Evolutionary conservation across 306 rosid genomes (phyloP), one percentile per base, ranked within the genome.

Genomic region (Castanea mollissima): DNA sequence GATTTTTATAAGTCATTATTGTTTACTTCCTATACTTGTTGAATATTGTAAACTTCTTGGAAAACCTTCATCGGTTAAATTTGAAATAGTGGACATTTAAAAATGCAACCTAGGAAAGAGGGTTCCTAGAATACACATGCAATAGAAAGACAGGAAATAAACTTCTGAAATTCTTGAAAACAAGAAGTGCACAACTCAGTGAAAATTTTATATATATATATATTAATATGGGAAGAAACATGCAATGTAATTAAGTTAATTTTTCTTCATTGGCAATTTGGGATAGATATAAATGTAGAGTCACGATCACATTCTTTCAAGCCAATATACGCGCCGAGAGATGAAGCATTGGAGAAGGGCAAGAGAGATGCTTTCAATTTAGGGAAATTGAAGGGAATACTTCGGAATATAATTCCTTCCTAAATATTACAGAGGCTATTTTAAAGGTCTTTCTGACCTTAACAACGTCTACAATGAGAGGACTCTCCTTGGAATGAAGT

Each of bases 301-400:
- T 57, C 71, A 25, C 70, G 70, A 3, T 46, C 10, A 1, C 31
- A 41, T 1, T 29, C 51, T 29, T 56, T 4, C 21, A 2, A 10
- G 32, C 31, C 31, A 41, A 7, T 46, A 25, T 70, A 70, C 25
- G 81, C 70, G 71, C 76, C 76, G 0, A 57, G 71, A 57, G 81
- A 78, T n/a, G 81, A 78, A 69, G 81, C 29, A 35, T 46, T 78
- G 72, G 76, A 78, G 60, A 41, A 70, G 60, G 5, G 51, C 23
- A 78, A 78, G 41, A 18, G 15, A 25, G 76, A 71, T 25, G 76
- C 60, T 78, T 18, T 78, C 21, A 74, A 78, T 12, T 5, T 56
- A 4, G 76, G 81, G 54, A 70, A 69, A 20, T 70, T 41, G 10
- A 78, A 78, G 34, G 81, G 70, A 6, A 70, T 27, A 56, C 16